Percentiles rank a stretch among this genome's conserved stretches.
phyloP scores from a whole-genome alignment of 257 asterid species.

The Jacaranda mimosifolia region DNA sequence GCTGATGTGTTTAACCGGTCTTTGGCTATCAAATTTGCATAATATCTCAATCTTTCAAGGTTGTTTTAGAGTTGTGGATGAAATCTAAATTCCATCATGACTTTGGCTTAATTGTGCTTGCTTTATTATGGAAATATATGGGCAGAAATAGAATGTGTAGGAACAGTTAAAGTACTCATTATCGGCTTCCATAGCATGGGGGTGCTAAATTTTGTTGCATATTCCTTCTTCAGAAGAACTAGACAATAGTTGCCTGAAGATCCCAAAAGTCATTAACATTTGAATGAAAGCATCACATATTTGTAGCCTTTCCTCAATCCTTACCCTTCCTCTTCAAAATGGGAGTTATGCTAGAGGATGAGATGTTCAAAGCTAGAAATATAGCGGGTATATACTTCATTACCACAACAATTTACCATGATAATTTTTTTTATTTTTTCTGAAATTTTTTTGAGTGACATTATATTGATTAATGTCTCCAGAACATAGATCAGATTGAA shows the following conservation, averaged over 20 bases:
- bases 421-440: too few relatives aligned
- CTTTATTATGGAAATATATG: too few relatives aligned
- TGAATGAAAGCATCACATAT: not conserved
- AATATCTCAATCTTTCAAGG: not conserved
- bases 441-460: too few relatives aligned
- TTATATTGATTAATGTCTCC: too few relatives aligned
- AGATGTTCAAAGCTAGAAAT: not conserved
- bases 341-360: not conserved
- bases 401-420: not conserved
- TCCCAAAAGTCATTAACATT: too few relatives aligned
- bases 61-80: not conserved
- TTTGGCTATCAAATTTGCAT: not conserved
- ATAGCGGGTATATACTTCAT: not conserved
- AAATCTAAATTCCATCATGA: not conserved
- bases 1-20: not conserved
- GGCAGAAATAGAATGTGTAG: not conserved
- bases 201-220: too few relatives aligned
- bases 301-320: not conserved
- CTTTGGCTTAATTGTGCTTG: not conserved
- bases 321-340: not conserved
- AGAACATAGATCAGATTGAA: not conserved
- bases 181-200: too few relatives aligned
- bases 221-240: too few relatives aligned
- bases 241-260: too few relatives aligned
- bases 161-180: too few relatives aligned